Evolutionary conservation across 1,139 yeast species (phyloP), one percentile per base, ranked within the genome.

Genomic region (Cylindricascospora bacillispora): DNA sequence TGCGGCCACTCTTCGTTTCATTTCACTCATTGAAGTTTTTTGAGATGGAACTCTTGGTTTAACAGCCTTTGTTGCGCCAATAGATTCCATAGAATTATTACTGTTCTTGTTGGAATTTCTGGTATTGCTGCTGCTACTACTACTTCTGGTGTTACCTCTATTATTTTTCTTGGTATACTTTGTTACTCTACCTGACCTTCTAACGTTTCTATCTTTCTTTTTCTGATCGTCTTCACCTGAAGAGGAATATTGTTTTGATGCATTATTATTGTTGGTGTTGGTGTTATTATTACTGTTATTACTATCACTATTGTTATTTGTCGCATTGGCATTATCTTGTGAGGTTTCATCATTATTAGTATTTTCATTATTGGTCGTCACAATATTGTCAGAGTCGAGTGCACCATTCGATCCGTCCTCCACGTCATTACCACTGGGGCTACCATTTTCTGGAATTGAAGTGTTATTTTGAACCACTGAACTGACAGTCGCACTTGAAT

Each of bases 1-100:
- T 3, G 95, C 93, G 4, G 86, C 80, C 1, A 85, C 81, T 34
- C 98, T 66, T 47, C 83, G 76, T 33, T 86, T 71, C 74, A 86
- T 73, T 50, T 86, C 98, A 41, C 70, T 68, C 35, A 85, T 57
- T 2, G 85, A 67, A 2, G 82, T 70, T 33, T 81, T 69, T 9
- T 76, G 73, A 35, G 77, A 77, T 5, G 93, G 95, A 33, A 73
- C 63, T 31, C 94, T 67, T 10, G 97, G 95, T 43, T 73, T 79
- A 27, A 85, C 77, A 4, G 85, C 76, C 47, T 74, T 80, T 38
- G 66, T 72, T 13, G 73, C 57, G 26, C 57, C 59, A 11, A 54
- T 44, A 2, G 49, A 40, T 40, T 41, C 60, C 10, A 30, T 30
- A 10, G 22, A 31, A 7, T 25, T 28, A 15, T 29, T 34, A 13